Percentiles rank a stretch among this genome's conserved stretches.
These are phyloP conservation scores for Phaeosphaeriaceae sp. DNA, from an alignment of 2,329 filamentous ascomycete genomes.

Conservation along the genomic window DNA sequence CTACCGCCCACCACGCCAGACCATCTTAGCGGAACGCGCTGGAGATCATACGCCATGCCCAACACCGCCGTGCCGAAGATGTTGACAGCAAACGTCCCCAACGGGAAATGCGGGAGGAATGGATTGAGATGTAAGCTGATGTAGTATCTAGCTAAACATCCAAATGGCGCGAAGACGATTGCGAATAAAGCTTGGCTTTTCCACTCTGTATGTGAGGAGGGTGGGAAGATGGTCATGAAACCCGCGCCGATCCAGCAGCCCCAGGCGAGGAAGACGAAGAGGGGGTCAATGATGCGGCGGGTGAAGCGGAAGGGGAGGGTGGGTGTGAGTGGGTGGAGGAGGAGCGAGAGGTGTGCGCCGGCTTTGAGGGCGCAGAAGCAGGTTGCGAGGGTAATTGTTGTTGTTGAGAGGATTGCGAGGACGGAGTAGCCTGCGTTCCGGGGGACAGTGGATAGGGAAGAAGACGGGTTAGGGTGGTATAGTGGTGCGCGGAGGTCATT, in stretches of 20 bases:
- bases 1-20: slow-evolving; percentile 52
- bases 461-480: slow-evolving; percentile 41
- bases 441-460: slow-evolving; percentile 41
- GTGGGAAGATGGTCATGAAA: slow-evolving; percentile 72
- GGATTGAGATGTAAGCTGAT: slow-evolving; percentile 74
- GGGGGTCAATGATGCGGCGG: slow-evolving; percentile 68
- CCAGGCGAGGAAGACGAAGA: slow-evolving; percentile 69
- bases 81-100: slow-evolving; percentile 88
- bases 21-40: slow-evolving; percentile 64
- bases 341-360: slow-evolving; percentile 77
- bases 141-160: slow-evolving; percentile 79
- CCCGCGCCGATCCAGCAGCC: slow-evolving; percentile 81
- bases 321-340: slow-evolving; percentile 65
- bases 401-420: slow-evolving; percentile 77
- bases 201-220: slow-evolving; percentile 71
- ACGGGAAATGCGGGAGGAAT: slow-evolving; percentile 70
- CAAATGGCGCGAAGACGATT: slow-evolving; percentile 81
- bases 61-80: slow-evolving; percentile 76
- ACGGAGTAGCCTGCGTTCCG: slow-evolving; percentile 81
- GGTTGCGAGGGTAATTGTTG: slow-evolving; percentile 74
- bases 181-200: slow-evolving; percentile 78
- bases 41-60: slow-evolving; percentile 79
- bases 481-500: slow-evolving; percentile 71
- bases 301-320: slow-evolving; percentile 64
- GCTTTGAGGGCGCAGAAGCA: slow-evolving; percentile 73